A percentile compares a stretch with the other conserved stretches of the same genome.
Conservation (phyloP, 495 filamentous ascomycete species). For the Podospora conica region DNA sequence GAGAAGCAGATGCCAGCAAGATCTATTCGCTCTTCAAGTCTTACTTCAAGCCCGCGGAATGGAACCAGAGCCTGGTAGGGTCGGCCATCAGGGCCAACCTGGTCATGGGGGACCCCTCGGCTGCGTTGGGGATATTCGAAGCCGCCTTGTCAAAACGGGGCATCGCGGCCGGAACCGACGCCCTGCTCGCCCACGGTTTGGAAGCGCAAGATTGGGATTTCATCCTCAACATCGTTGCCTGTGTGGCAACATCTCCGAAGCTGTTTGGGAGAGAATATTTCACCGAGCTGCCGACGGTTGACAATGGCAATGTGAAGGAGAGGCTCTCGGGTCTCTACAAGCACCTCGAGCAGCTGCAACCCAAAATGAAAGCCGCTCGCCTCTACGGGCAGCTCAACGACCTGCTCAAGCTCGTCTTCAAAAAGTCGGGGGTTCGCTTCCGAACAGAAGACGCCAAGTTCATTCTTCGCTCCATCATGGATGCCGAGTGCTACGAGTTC, state of each 20-base stretch:
- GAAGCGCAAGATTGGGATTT: conserved; percentile 19
- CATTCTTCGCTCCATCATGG: conserved; percentile 25
- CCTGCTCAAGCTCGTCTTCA: conserved; percentile 16
- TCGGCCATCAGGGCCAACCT: conserved; percentile 24
- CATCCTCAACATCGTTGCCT: conserved; percentile 16
- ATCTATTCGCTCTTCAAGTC: conserved; percentile 20
- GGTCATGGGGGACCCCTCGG: conserved; percentile 7
- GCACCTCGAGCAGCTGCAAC: not conserved
- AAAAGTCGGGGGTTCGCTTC: conserved; percentile 16
- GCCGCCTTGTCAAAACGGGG: conserved; percentile 14
- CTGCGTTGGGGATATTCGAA: conserved; percentile 20
- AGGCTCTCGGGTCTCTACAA: not conserved
- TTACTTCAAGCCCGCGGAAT: conserved; percentile 5
- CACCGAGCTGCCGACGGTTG: not conserved
- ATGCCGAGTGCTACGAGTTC: conserved; percentile 25
- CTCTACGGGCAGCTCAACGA: conserved; percentile 1
- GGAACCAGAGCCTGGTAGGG: conserved; percentile 22
- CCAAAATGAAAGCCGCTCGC: not conserved
- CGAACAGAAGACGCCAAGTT: conserved; percentile 11
- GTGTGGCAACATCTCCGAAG: not conserved
- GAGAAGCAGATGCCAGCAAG: conserved; percentile 22
- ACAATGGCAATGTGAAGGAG: not conserved
- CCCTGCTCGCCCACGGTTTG: conserved; percentile 22
- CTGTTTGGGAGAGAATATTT: conserved; percentile 6
- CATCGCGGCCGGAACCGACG: conserved; percentile 16